Evolutionary conservation across 2,329 filamentous ascomycete genomes (phyloP), one percentile per base, ranked within the genome.

Genomic region (Spiromastix sp.): DNA sequence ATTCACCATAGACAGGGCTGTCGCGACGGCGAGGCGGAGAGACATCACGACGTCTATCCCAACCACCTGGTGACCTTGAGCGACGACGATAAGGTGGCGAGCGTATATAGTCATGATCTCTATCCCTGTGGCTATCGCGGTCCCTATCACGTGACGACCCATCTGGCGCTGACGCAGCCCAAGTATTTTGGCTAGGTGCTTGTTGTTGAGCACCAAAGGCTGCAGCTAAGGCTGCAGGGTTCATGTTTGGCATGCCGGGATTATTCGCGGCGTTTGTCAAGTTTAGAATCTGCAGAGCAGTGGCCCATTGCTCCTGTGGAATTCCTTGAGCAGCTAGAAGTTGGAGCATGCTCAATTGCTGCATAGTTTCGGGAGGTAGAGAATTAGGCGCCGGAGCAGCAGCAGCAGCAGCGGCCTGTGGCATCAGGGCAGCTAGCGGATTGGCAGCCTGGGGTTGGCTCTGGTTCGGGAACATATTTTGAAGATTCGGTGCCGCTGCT

Each of bases 1-100:
- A 89, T 36, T 80, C 75, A 41, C 75, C 79, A 59, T 79, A 81
- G 5, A 78, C 76, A 36, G 79, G 79, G 48, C 83, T 85, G 50
- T 74, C 71, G 40, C 74, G 71, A 45, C 74, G 72, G 46, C 71
- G 68, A 34, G 70, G 68, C 20, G 71, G 79, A 37, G 79, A 78
- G 41, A 74, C 71, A 41, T 75, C 76, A 42, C 72, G 68, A 48
- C 77, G 78, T 69, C 81, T 83, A 46, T 76, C 75, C 51, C 77
- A 80, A 39, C 79, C 78, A 39, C 79, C 78, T 33, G 86, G 84
- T 45, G 86, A 93, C 25, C 83, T 77, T 20, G 83, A 89, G 34
- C 86, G 75, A 40, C 81, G 85, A 39, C 82, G 76, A 48, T 65
- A 63, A 41, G 68, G 67, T 12, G 77, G 79, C 21, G 81, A 85